Evolutionary conservation across 108 stramenopile species (phyloP).

Genomic region (Halocafeteria seosinensis): DNA sequence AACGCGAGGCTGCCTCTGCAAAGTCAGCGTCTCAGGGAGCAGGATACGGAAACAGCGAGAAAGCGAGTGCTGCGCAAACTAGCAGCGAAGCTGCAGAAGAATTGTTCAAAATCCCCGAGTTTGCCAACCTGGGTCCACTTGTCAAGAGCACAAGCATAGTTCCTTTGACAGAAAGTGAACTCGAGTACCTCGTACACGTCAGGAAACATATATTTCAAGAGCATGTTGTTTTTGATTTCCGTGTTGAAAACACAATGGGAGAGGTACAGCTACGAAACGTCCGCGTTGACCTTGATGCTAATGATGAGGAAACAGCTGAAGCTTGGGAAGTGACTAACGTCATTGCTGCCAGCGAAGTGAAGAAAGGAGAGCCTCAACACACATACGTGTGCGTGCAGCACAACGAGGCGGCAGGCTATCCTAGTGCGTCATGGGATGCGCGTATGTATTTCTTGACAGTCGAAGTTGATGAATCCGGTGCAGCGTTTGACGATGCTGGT

Average conservation of each 20-base stretch:
- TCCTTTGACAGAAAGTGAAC: conserved; percentile 59
- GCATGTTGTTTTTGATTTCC: conserved; percentile 72
- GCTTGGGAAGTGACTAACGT: conserved; percentile 40
- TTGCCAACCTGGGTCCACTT: conserved; percentile 54
- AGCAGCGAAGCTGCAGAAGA: conserved; percentile 54
- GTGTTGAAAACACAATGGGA: conserved; percentile 74
- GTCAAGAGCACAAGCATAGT: conserved; percentile 52
- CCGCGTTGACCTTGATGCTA: conserved; percentile 50
- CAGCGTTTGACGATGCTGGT: conserved; percentile 54
- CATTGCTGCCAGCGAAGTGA: conserved; percentile 34
- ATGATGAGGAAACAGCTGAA: conserved; percentile 36
- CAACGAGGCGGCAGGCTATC: conserved; percentile 19
- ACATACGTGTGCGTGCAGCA: conserved; percentile 55
- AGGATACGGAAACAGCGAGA: conserved; percentile 16
- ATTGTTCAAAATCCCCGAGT: conserved; percentile 61
- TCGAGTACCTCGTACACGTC: conserved; percentile 66
- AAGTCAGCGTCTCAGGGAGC: conserved; percentile 12
- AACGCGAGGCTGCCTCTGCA: conserved; percentile 5
- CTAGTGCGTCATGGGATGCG: conserved; percentile 30
- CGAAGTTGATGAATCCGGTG: conserved; percentile 54
- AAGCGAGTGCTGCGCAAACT: conserved; percentile 16
- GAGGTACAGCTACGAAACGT: conserved; percentile 65
- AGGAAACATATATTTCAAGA: conserved; percentile 69
- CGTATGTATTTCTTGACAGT: conserved; percentile 57
- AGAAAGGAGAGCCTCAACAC: conserved; percentile 50